Percentiles rank a stretch among this genome's conserved stretches.
phyloP scores from a whole-genome alignment of 1,139 yeast genomes.

The Kodamaea alishanica region DNA sequence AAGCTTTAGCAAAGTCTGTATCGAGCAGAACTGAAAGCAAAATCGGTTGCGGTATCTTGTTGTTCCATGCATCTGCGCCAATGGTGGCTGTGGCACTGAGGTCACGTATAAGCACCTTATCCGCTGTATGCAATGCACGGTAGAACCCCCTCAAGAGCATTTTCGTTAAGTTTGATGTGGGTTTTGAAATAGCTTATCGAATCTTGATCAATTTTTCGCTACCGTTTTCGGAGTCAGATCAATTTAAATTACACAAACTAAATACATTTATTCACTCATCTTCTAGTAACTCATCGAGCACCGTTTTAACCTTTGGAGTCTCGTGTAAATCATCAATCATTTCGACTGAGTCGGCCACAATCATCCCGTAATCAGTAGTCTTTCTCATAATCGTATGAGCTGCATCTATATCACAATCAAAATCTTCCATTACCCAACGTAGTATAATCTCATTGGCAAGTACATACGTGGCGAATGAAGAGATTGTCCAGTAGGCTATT shows the following conservation, averaged over 20 bases:
- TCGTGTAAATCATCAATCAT: slow-evolving; percentile 27
- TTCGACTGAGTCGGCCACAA: slow-evolving; percentile 40
- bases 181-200: too few species aligned
- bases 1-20: slow-evolving; percentile 70
- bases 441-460: slow-evolving; percentile 62
- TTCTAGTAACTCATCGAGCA: background rate
- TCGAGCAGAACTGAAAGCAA: slow-evolving; percentile 54
- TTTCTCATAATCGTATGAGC: slow-evolving; percentile 45
- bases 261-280: background rate
- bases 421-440: slow-evolving; percentile 48
- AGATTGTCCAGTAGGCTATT: slow-evolving; percentile 57
- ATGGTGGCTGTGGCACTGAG: slow-evolving; percentile 61
- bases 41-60: slow-evolving; percentile 69
- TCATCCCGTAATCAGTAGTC: slow-evolving; percentile 56
- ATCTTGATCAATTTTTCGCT: too few species aligned
- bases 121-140: slow-evolving; percentile 19
- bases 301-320: slow-evolving; percentile 1
- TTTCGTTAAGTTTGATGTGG: too few species aligned
- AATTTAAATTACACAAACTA: too few species aligned
- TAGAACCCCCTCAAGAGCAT: slow-evolving; percentile 2
- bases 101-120: slow-evolving; percentile 55
- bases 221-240: too few species aligned
- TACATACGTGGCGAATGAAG: slow-evolving; percentile 54
- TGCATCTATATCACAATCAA: slow-evolving; percentile 28
- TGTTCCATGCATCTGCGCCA: slow-evolving; percentile 76